Evolutionary conservation across 768 basidiomycete species (phyloP).

Genomic region (Xerocomellus amylosporus): DNA sequence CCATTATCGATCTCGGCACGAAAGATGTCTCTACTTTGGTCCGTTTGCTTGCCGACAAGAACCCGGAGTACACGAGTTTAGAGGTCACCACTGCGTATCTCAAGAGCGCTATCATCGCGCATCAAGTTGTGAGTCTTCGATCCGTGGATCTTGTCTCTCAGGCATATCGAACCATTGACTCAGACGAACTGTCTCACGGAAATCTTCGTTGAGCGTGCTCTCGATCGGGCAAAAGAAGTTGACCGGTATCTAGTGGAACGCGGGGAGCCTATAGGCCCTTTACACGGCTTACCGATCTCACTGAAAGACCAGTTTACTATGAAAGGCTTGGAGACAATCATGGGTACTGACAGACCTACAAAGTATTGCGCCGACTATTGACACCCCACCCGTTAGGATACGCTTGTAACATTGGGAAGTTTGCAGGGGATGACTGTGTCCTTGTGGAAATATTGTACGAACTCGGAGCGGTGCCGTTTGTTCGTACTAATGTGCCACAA

Average conservation of each 20-base stretch:
- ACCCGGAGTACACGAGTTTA: constrained; percentile 23
- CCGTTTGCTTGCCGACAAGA: constrained; percentile 18
- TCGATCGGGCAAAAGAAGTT: constrained; percentile 27
- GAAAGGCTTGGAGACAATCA: constrained; percentile 58
- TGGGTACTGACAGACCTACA: constrained; percentile 35
- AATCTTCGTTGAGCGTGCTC: constrained; percentile 25
- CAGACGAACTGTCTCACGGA: constrained; percentile 32
- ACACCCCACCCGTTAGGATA: constrained; percentile 38
- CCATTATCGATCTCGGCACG: constrained; percentile 22
- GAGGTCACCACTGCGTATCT: constrained; percentile 30
- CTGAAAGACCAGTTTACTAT: constrained; percentile 54
- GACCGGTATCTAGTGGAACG: constrained; percentile 21
- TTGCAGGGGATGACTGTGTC: constrained; percentile 57
- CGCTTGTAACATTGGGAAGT: constrained; percentile 54
- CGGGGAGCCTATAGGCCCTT: constrained; percentile 36
- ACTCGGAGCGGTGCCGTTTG: constrained; percentile 69
- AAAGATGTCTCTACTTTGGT: constrained; percentile 25
- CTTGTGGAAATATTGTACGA: constrained; percentile 64
- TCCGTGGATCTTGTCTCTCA: not conserved
- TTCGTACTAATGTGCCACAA: constrained; percentile 75
- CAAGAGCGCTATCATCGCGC: constrained; percentile 29
- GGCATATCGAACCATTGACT: not conserved
- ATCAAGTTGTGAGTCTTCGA: constrained; percentile 21
- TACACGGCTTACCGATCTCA: constrained; percentile 46
- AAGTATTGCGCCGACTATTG: not conserved